phyloP scores from a whole-genome alignment of 768 basidiomycete species.

The Nevesoporus exiguus region DNA sequence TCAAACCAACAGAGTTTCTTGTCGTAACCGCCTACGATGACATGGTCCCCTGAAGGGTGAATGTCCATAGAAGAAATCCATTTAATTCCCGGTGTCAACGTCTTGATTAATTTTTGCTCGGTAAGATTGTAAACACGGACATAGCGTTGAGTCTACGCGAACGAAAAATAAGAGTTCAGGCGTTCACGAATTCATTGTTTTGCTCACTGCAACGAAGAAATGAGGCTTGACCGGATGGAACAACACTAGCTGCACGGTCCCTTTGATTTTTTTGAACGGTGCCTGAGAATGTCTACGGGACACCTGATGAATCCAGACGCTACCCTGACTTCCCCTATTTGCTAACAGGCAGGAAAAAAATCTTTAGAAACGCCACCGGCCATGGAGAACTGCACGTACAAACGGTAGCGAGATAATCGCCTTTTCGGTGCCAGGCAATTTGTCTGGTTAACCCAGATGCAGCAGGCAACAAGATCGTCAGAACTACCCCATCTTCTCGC shows the following conservation, averaged over 20 bases:
- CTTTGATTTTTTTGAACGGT: constrained; percentile 95
- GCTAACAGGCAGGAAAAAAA: constrained; percentile 37
- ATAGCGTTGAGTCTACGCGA: constrained; percentile 85
- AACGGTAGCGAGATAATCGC: constrained; percentile 94
- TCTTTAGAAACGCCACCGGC: constrained; percentile 8
- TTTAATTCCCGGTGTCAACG: constrained; percentile 89
- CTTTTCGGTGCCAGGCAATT: constrained; percentile 88
- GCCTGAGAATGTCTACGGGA: constrained; percentile 94
- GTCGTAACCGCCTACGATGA: constrained; percentile 97
- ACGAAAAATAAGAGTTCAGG: constrained; percentile 9
- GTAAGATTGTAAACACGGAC: constrained; percentile 93
- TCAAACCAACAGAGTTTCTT: constrained; percentile 99
- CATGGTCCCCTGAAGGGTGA: constrained; percentile 92
- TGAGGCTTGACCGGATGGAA: constrained; percentile 95
- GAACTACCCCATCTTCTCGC: constrained; percentile 51
- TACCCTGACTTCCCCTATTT: constrained; percentile 66
- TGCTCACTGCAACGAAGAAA: constrained; percentile 93
- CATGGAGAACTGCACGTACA: constrained; percentile 54
- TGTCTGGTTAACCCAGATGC: constrained; percentile 74
- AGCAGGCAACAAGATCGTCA: constrained; percentile 59
- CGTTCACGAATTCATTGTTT: constrained; percentile 7
- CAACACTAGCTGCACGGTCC: constrained; percentile 81
- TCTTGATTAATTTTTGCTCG: constrained; percentile 90
- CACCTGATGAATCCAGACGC: constrained; percentile 95
- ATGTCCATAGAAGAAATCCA: constrained; percentile 99